A percentile compares a stretch with the other conserved stretches of the same genome.
Conservation (phyloP, 352 stramenopile genomes). For the Globisporangium middletonii region DNA sequence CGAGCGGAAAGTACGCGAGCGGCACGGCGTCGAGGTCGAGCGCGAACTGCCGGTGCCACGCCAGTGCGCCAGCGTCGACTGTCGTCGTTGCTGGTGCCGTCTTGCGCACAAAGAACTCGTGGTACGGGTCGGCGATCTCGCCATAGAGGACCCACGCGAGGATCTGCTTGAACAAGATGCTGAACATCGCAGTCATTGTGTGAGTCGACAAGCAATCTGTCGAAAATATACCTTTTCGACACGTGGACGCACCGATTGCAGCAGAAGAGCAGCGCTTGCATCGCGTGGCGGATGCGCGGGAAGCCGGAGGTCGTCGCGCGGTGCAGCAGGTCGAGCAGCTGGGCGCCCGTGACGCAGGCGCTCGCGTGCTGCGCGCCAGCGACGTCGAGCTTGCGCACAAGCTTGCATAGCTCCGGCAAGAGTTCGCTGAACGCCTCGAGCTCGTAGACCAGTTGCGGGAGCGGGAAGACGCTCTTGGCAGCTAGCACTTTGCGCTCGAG, state of each 20-base stretch:
- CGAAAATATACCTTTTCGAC: not conserved
- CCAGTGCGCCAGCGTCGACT: conserved; percentile 7
- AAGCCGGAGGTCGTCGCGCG: conserved; percentile 44
- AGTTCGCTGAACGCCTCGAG: conserved; percentile 57
- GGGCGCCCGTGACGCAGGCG: conserved; percentile 25
- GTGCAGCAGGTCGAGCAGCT: conserved; percentile 40
- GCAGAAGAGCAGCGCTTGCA: conserved; percentile 43
- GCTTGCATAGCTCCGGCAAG: conserved; percentile 44
- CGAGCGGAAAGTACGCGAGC: conserved; percentile 50
- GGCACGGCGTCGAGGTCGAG: conserved; percentile 55
- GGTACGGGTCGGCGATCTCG: conserved; percentile 58
- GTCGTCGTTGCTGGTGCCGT: not conserved
- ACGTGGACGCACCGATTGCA: conserved; percentile 42
- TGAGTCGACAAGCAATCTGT: not conserved
- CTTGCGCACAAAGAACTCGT: conserved; percentile 71
- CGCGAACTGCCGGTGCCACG: conserved; percentile 47
- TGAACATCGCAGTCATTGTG: conserved; percentile 7
- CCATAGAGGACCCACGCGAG: conserved; percentile 76
- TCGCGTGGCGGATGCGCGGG: conserved; percentile 41
- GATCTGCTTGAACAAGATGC: conserved; percentile 75
- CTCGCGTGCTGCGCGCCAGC: conserved; percentile 3
- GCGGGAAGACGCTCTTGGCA: conserved; percentile 35
- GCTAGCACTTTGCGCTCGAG: conserved; percentile 53
- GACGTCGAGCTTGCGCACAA: conserved; percentile 32
- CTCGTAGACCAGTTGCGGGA: conserved; percentile 63